Base-by-base conservation (phyloP, 441 rosid species). In the Mallotus japonicus region DNA sequence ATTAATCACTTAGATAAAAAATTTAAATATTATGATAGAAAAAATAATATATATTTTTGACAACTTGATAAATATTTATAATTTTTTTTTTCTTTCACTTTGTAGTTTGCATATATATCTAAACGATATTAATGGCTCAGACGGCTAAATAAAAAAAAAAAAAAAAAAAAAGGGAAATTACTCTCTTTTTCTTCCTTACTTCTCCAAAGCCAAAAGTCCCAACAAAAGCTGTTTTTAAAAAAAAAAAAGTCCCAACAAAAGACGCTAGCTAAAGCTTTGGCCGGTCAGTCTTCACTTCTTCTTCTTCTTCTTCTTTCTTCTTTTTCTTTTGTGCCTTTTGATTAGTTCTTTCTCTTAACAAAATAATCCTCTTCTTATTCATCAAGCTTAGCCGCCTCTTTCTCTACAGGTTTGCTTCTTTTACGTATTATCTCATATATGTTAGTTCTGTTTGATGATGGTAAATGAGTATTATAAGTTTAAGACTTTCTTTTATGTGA, bases 341-440 rank as follows among this genome's bases (percentile, higher is more conserved):
- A 37, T 37, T 37, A 37, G 6, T 37, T 37, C 40, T 37, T 37
- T 37, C 40, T 37, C 5, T 34, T 1, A 34, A 34, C 37, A 34
- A 34, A 34, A 34, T 34, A 34, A 37, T 37, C 40, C 40, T 1
- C 40, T 37, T 37, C 40, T 37, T 37, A 37, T 37, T 37, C 6
- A 37, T 37, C 40, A 37, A 37, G 40, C 47, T 37, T 47, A 0
- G 62, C 49, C 3, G 67, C 72, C 58, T n/a, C 55, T 62, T 5
- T 32, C 20, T 49, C 51, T 46, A 62, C 74, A 47, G 74, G 71
- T 69, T 55, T 34, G 56, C 17, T 65, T 67, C 20, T 34, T 14
- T 13, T 6, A 28, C 3, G 32, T 28, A 6, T 37, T 37, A 37
- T 37, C 3, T 37, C 40, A 37, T 37, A 37, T 37, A 13, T 37